Percentiles rank a stretch among this genome's conserved stretches.
Evolutionary conservation across 2,329 filamentous ascomycete species (phyloP).

Genomic region (Beauveria brongniartii): DNA sequence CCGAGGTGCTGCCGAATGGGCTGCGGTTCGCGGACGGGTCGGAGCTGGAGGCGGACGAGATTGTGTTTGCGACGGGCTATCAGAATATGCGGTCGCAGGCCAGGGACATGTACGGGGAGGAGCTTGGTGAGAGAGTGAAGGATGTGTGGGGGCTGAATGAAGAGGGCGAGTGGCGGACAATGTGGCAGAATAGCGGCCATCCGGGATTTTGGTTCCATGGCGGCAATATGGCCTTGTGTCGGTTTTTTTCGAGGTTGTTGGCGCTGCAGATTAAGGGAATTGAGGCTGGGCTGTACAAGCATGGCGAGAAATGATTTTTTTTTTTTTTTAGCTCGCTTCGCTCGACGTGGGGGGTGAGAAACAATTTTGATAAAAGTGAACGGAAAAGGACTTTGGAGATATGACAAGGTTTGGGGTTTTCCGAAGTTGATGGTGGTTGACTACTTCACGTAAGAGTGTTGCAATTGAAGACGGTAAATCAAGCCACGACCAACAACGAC

Average conservation of each 20-base stretch:
- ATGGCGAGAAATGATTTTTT: constrained; percentile 21
- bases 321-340: not conserved
- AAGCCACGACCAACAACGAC: too few relatives aligned
- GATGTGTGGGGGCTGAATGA: constrained; percentile 57
- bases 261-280: constrained; percentile 44
- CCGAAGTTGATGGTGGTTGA: too few relatives aligned
- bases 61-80: constrained; percentile 57
- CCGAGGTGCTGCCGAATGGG: constrained; percentile 37
- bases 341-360: not conserved
- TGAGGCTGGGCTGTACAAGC: constrained; percentile 29
- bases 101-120: constrained; percentile 52
- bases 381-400: too few relatives aligned
- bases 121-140: constrained; percentile 47
- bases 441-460: too few relatives aligned
- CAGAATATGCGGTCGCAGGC: constrained; percentile 61
- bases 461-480: too few relatives aligned
- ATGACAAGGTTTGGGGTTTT: too few relatives aligned
- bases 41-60: constrained; percentile 51
- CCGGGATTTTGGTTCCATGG: constrained; percentile 60
- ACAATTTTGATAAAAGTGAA: too few relatives aligned
- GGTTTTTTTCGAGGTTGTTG: constrained; percentile 49
- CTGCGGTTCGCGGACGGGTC: constrained; percentile 45
- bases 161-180: constrained; percentile 46
- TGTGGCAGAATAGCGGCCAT: constrained; percentile 54
- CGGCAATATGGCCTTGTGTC: constrained; percentile 54